A percentile compares a stretch with the other conserved stretches of the same genome.
These are phyloP conservation scores for Fusarium sororula DNA, from an alignment of 2,329 filamentous ascomycete genomes.

Conservation along the genomic window DNA sequence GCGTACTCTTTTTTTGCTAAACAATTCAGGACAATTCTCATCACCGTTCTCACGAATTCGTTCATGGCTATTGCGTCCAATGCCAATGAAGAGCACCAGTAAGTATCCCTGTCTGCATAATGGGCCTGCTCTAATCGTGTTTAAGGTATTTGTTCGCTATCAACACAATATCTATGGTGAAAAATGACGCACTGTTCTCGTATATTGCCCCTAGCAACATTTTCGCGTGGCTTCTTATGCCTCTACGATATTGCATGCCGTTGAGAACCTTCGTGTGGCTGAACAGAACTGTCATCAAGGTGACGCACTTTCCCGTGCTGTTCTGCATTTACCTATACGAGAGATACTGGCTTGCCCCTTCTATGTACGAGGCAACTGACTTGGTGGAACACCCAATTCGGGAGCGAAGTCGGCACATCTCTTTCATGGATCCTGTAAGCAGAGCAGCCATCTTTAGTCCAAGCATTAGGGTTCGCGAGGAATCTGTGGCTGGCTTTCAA, in stretches of 20 bases:
- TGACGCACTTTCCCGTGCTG: slow-evolving; percentile 87
- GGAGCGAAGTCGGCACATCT: slow-evolving; percentile 59
- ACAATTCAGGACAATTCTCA: slow-evolving; percentile 76
- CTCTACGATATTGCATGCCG: slow-evolving; percentile 81
- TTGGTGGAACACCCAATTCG: slow-evolving; percentile 77
- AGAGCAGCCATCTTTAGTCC: slow-evolving; percentile 77
- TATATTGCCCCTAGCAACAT: slow-evolving; percentile 94
- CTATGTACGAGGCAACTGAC: slow-evolving; percentile 84
- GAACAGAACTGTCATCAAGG: slow-evolving; percentile 91
- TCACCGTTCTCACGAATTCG: slow-evolving; percentile 95
- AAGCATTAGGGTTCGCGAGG: slow-evolving; percentile 77
- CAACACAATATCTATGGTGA: slow-evolving; percentile 97
- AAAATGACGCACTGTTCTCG: slow-evolving; percentile 95
- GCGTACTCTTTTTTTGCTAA: neutral
- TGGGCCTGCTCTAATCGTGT: slow-evolving; percentile 5
- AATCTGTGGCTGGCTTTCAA: slow-evolving; percentile 86
- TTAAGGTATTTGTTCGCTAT: slow-evolving; percentile 86
- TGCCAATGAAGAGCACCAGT: slow-evolving; percentile 88
- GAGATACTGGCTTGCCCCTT: slow-evolving; percentile 76
- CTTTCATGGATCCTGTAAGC: slow-evolving; percentile 65
- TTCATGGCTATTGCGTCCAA: slow-evolving; percentile 97
- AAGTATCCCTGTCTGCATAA: slow-evolving; percentile 38
- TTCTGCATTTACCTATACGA: slow-evolving; percentile 91
- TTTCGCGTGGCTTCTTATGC: slow-evolving; percentile 88
- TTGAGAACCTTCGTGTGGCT: slow-evolving; percentile 83